These are phyloP conservation scores for Penicillium hordei DNA, from an alignment of 2,329 filamentous ascomycete genomes.

Conservation along the genomic window DNA sequence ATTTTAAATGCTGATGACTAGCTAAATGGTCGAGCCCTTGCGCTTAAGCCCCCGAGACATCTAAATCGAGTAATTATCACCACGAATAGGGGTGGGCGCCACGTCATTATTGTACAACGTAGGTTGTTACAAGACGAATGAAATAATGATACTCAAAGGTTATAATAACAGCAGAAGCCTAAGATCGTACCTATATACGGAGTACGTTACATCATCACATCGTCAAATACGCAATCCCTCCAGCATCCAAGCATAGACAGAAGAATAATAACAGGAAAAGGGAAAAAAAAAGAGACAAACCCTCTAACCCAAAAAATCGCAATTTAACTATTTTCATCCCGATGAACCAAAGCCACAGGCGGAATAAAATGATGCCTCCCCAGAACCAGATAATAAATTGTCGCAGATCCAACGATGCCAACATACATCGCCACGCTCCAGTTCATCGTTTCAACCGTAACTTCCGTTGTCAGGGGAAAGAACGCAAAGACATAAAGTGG, in stretches of 20 bases:
- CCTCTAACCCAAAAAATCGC: not conserved
- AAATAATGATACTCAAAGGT: not conserved
- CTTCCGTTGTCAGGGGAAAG: constrained; percentile 42
- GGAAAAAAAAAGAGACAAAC: too few relatives aligned
- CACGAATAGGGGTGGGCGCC: not conserved
- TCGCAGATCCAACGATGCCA: constrained; percentile 45
- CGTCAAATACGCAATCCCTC: constrained; percentile 4
- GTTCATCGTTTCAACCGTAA: constrained; percentile 46
- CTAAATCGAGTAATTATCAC: not conserved
- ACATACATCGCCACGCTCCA: constrained; percentile 50
- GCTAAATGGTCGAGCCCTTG: not conserved
- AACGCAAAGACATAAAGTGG: constrained; percentile 47
- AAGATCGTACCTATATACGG: constrained; percentile 1
- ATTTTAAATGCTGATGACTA: not conserved
- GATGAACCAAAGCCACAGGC: constrained; percentile 39
- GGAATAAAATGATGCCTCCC: constrained; percentile 45
- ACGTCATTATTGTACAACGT: constrained; percentile 9
- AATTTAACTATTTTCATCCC: constrained; percentile 19
- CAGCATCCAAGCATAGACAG: not conserved
- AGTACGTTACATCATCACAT: constrained; percentile 12
- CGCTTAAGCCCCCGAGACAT: not conserved
- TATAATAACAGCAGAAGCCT: not conserved
- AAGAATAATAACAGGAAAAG: not conserved
- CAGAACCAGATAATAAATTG: constrained; percentile 44
- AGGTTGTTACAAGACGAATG: not conserved